phyloP scores from a whole-genome alignment of 306 rosid species.

The Dalbergia cochinchinensis region DNA sequence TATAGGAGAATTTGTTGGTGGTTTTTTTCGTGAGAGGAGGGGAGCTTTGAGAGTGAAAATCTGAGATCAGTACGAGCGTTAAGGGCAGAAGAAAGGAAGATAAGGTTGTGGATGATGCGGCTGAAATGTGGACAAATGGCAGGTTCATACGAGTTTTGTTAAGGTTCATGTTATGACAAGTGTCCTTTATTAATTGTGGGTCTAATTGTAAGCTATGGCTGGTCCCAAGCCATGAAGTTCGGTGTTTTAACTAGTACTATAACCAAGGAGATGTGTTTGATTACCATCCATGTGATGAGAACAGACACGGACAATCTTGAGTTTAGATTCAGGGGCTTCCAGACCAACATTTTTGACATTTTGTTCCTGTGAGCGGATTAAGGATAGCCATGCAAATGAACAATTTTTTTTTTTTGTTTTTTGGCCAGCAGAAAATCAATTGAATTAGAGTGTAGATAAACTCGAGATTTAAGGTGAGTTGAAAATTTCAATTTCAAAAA shows the following conservation, averaged over 20 bases:
- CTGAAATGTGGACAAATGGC: slow-evolving; percentile 47
- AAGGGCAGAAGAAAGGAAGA: slow-evolving; percentile 20
- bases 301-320: not conserved
- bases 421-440: not conserved
- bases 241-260: not conserved
- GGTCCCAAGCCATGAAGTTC: slow-evolving; percentile 22
- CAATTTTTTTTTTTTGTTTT: not conserved
- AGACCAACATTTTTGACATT: not conserved
- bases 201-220: not conserved
- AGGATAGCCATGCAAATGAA: not conserved
- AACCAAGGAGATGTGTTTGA: not conserved
- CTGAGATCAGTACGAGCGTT: not conserved
- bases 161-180: slow-evolving; percentile 7
- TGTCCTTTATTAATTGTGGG: not conserved
- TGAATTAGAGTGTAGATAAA: too few species aligned
- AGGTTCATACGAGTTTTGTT: not conserved
- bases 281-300: not conserved
- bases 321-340: not conserved
- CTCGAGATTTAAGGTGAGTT: not conserved
- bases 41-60: slow-evolving; percentile 4
- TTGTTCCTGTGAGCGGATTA: not conserved
- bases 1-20: not conserved
- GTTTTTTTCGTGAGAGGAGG: not conserved
- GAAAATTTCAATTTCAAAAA: not conserved
- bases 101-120: slow-evolving; percentile 40